These are phyloP conservation scores for Clonostachys sp. DNA, from an alignment of 2,329 filamentous ascomycete species.

Conservation along the genomic window DNA sequence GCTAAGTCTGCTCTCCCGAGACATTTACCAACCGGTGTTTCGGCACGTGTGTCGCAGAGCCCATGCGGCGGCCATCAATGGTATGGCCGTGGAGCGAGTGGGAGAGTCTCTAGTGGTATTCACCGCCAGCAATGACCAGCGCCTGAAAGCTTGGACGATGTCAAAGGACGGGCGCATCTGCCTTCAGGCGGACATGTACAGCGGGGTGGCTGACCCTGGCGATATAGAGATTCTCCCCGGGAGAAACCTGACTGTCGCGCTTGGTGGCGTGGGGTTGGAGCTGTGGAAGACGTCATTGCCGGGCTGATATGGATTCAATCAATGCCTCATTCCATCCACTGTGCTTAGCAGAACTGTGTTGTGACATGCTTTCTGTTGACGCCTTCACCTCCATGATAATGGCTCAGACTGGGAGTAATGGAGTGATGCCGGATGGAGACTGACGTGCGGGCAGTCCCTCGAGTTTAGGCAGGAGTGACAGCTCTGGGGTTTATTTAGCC, in stretches of 20 bases:
- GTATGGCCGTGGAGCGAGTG: constrained; percentile 24
- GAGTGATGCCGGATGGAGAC: no score
- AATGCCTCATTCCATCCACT: no score
- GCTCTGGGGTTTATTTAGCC: no score
- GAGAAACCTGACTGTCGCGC: constrained; percentile 19
- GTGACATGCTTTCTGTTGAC: no score
- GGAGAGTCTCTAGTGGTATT: constrained; percentile 22
- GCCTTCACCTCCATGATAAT: no score
- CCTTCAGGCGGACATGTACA: constrained; percentile 46
- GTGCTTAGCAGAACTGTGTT: no score
- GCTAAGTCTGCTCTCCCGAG: constrained; percentile 32
- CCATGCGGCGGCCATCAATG: constrained; percentile 70
- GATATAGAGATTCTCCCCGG: constrained; percentile 36
- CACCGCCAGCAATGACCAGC: constrained; percentile 57
- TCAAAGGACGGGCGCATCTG: constrained; percentile 8
- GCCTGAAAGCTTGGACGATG: constrained; percentile 51
- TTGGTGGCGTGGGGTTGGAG: constrained; percentile 43
- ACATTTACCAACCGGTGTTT: constrained; percentile 1
- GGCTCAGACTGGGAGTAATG: no score
- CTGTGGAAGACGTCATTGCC: constrained; percentile 21
- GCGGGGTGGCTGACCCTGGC: constrained; percentile 56
- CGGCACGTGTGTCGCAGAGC: constrained; percentile 31
- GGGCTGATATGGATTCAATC: no score
- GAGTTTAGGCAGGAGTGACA: no score
- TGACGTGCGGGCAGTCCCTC: no score